A percentile compares a stretch with the other conserved stretches of the same genome.
These are phyloP conservation scores for Solidago caesia DNA, from an alignment of 129 eudicot species.

Conservation along the genomic window DNA sequence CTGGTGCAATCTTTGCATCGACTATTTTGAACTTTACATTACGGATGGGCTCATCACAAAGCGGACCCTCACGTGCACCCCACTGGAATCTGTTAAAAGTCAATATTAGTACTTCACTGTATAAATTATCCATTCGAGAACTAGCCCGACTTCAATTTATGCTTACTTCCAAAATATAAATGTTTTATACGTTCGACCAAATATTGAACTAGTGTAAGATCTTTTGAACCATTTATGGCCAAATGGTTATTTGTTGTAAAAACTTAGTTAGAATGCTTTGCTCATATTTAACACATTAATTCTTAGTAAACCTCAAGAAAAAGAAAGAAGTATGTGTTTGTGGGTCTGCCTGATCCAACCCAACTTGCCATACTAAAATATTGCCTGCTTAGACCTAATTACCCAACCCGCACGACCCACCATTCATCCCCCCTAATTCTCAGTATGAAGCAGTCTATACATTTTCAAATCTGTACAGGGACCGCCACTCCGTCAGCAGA, in stretches of 20 bases:
- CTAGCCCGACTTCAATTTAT: background rate
- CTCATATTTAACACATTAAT: background rate
- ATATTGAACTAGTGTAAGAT: background rate
- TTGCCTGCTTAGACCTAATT: background rate
- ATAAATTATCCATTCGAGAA: background rate
- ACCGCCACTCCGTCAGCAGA: background rate
- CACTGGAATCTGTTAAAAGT: conserved; percentile 70
- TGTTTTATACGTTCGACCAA: background rate
- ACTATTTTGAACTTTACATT: conserved; percentile 96
- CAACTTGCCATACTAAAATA: background rate
- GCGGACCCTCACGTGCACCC: conserved; percentile 99
- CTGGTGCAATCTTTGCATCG: conserved; percentile 94
- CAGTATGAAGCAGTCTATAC: background rate
- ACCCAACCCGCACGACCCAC: background rate
- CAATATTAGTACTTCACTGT: background rate
- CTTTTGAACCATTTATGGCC: too few species aligned
- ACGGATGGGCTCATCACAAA: conserved; percentile 98
- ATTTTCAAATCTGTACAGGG: background rate
- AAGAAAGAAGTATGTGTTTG: background rate
- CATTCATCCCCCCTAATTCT: background rate
- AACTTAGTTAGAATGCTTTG: background rate
- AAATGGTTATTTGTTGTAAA: too few species aligned
- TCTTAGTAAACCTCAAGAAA: background rate
- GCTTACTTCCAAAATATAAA: background rate
- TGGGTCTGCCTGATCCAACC: background rate